A percentile compares a stretch with the other conserved stretches of the same genome.
phyloP scores from a whole-genome alignment of 1,284 basidiomycete genomes.

The Pascua sp. region DNA sequence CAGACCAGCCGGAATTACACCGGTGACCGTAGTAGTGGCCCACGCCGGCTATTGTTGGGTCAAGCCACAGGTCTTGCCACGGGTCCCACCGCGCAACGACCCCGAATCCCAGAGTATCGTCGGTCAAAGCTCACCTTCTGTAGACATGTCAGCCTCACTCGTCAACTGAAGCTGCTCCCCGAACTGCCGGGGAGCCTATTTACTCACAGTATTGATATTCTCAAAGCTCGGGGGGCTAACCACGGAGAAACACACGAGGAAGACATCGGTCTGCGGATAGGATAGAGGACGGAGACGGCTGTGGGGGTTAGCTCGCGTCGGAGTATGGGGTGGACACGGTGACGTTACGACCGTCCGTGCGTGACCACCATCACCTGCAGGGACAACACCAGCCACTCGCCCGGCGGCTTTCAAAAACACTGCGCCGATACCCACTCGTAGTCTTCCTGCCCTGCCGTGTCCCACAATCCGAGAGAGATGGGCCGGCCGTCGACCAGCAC shows the following conservation, averaged over 20 bases:
- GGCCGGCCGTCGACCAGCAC: constrained; percentile 99
- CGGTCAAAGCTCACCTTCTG: constrained; percentile 64
- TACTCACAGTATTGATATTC: constrained; percentile 52
- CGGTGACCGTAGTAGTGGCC: no score
- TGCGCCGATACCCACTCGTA: constrained; percentile 36
- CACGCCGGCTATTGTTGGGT: no score
- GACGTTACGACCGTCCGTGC: background rate
- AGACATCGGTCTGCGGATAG: constrained; percentile 99
- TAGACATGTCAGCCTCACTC: background rate
- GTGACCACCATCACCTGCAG: background rate
- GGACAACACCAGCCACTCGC: background rate
- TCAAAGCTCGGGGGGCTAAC: constrained; percentile 96
- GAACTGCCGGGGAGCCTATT: no score
- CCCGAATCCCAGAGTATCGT: constrained; percentile 30
- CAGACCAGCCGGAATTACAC: no score
- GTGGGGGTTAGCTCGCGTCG: constrained; percentile 9
- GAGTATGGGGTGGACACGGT: background rate
- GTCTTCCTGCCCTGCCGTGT: constrained; percentile 85
- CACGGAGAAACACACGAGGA: constrained; percentile 97
- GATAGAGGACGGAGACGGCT: constrained; percentile 95
- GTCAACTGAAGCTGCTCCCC: background rate
- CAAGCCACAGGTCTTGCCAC: no score
- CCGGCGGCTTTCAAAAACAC: background rate
- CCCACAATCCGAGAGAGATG: constrained; percentile 56
- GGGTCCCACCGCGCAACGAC: no score